Evolutionary conservation across 495 filamentous ascomycete genomes (phyloP), one percentile per base, ranked within the genome.

Genomic region (Melanomma pulvis-pyrius): DNA sequence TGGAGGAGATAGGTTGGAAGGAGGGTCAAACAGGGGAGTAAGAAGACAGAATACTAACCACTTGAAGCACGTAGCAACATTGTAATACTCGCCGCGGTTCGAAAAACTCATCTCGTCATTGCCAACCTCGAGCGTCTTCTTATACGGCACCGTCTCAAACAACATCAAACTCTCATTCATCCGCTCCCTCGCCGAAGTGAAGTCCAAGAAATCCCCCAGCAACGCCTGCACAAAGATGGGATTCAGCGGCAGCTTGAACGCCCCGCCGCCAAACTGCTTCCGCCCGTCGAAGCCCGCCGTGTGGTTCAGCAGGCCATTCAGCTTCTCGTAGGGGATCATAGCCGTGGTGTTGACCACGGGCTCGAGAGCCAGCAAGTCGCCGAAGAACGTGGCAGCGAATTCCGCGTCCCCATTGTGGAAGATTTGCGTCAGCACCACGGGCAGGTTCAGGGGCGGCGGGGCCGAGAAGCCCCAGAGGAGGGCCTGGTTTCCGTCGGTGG

Each of bases 401-500:
- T 74, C 77, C 19, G 75, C 73, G 7, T 76, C 65, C 7, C 84
- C 84, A 67, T 86, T 83, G 73, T 81, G 82, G 74, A 82, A 84
- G 25, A 80, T 70, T 7, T 78, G 72, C 1, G 77, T 69, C 15
- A 82, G 70, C 9, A 84, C 71, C 54, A 81, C 72, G 8, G 79
- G 74, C 0, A 69, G 73, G 39, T 78, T 76, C 0, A 75, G 71
- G 1, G 76, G 76, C 8, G 76, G 76, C 1, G 81, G 75, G 26
- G 76, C 69, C 32, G 80, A 75, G 50, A 79, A 77, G 66, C 79
- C 49, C 71, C 82, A 17, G 68, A 79, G 15, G 62, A 76, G 2
- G 71, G 52, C 63, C 75, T 74, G 13, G 71, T 77, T 28, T 39
- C 70, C 46, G 69, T 75, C 54, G 15, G 52, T 70, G 32, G 26